Conservation (phyloP, 2,329 filamentous ascomycete genomes). For the Colletotrichum sojae region DNA sequence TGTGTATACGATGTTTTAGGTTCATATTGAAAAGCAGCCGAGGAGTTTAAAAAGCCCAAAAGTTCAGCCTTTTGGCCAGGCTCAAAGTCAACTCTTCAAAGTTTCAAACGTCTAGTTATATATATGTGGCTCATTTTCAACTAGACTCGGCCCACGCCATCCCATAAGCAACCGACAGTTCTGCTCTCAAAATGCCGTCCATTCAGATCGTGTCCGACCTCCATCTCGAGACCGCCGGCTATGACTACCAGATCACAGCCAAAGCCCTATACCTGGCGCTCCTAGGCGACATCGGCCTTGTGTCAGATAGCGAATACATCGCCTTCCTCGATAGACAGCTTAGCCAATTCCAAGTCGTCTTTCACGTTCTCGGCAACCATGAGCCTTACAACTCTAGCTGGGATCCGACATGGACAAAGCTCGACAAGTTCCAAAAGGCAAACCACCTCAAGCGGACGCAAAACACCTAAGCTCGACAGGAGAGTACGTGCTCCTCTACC, state of each 20-base stretch:
- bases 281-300: constrained; percentile 69
- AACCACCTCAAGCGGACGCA: constrained; percentile 21
- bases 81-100: too few species aligned
- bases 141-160: neutral
- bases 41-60: too few species aligned
- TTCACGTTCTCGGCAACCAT: constrained; percentile 70
- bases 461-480: constrained; percentile 47
- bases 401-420: constrained; percentile 45
- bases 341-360: constrained; percentile 60
- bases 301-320: constrained; percentile 56
- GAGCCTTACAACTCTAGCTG: constrained; percentile 64
- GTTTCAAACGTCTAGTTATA: too few species aligned
- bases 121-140: too few species aligned
- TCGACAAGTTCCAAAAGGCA: constrained; percentile 49
- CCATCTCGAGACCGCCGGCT: constrained; percentile 68
- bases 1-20: too few species aligned
- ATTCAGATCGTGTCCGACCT: constrained; percentile 70
- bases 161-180: neutral
- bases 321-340: constrained; percentile 65
- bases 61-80: too few species aligned
- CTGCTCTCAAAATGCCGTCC: neutral
- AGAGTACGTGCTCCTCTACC: constrained; percentile 57
- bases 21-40: too few species aligned
- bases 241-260: constrained; percentile 65
- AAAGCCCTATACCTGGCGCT: constrained; percentile 67